These are phyloP conservation scores for Mangifera indica DNA, from an alignment of 345 rosid species.

Conservation along the genomic window DNA sequence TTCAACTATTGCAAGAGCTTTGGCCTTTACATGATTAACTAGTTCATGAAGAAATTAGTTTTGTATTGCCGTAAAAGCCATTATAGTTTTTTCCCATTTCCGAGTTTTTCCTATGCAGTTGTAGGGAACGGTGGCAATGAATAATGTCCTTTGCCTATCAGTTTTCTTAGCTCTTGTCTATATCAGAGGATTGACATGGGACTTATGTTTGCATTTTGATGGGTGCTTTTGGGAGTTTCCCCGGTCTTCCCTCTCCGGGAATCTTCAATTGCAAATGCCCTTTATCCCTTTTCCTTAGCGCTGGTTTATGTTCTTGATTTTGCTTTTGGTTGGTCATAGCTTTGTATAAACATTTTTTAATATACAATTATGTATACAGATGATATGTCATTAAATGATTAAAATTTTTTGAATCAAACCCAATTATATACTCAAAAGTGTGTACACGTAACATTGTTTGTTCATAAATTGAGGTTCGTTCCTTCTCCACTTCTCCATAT, in stretches of 20 bases:
- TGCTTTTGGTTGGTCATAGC: constrained; percentile 87
- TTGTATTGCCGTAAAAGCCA: too few relatives aligned
- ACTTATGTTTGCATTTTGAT: constrained; percentile 84
- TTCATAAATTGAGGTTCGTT: not conserved
- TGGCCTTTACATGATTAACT: too few relatives aligned
- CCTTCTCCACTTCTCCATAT: too few relatives aligned
- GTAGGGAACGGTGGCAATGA: constrained; percentile 89
- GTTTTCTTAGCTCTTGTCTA: constrained; percentile 91
- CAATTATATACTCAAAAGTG: too few relatives aligned
- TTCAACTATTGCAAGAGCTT: too few relatives aligned
- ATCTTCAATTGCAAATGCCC: constrained; percentile 55
- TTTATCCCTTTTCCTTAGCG: constrained; percentile 83
- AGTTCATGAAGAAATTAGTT: too few relatives aligned
- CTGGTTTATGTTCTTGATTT: constrained; percentile 86
- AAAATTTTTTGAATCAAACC: too few relatives aligned
- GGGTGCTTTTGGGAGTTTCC: constrained; percentile 80
- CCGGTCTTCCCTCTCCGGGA: constrained; percentile 94
- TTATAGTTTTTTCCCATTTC: constrained; percentile 10
- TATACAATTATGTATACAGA: too few relatives aligned
- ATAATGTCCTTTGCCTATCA: constrained; percentile 81
- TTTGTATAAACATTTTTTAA: too few relatives aligned
- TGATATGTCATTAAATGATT: too few relatives aligned
- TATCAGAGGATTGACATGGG: constrained; percentile 77
- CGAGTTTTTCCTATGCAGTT: constrained; percentile 50
- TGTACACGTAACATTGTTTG: too few relatives aligned